These are phyloP conservation scores for Leptomonas seymouri DNA, from an alignment of 208 protist genomes.

Conservation along the genomic window DNA sequence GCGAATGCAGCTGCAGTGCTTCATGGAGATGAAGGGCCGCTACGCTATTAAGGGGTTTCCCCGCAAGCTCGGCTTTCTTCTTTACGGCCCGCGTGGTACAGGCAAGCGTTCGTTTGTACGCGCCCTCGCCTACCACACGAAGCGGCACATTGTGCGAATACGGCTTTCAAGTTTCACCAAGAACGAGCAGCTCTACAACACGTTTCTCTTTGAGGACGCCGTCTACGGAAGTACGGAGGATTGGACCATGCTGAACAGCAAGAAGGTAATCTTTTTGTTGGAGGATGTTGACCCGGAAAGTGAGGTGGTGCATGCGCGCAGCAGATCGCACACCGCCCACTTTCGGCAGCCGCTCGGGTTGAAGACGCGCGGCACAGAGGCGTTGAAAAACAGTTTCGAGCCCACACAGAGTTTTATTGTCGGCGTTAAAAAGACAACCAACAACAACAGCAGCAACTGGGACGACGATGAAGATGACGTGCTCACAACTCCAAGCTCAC, in stretches of 20 bases:
- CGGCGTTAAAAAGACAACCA: background rate
- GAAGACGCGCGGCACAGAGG: slow-evolving; percentile 1
- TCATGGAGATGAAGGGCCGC: slow-evolving; percentile 15
- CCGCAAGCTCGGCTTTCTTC: slow-evolving; percentile 30
- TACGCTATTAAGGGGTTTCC: slow-evolving; percentile 32
- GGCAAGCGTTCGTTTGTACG: slow-evolving; percentile 36
- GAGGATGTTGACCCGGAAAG: slow-evolving; percentile 26
- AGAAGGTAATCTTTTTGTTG: slow-evolving; percentile 35
- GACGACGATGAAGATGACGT: background rate
- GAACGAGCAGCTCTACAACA: slow-evolving; percentile 22
- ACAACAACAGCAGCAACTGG: too few species aligned
- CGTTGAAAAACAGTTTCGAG: background rate
- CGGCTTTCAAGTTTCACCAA: slow-evolving; percentile 11
- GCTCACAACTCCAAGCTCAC: too few species aligned
- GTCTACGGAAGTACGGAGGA: background rate
- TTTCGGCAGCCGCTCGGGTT: slow-evolving; percentile 14
- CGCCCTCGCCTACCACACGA: slow-evolving; percentile 30
- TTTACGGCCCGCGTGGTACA: slow-evolving; percentile 31
- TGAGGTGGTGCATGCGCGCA: slow-evolving; percentile 15
- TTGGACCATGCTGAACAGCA: slow-evolving; percentile 25
- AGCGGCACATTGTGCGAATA: slow-evolving; percentile 31
- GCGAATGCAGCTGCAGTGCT: slow-evolving; percentile 21
- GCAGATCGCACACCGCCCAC: background rate
- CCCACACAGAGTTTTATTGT: background rate
- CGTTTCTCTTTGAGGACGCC: slow-evolving; percentile 20